phyloP scores from a whole-genome alignment of 768 basidiomycete genomes.

The Leucosporidium scottii region DNA sequence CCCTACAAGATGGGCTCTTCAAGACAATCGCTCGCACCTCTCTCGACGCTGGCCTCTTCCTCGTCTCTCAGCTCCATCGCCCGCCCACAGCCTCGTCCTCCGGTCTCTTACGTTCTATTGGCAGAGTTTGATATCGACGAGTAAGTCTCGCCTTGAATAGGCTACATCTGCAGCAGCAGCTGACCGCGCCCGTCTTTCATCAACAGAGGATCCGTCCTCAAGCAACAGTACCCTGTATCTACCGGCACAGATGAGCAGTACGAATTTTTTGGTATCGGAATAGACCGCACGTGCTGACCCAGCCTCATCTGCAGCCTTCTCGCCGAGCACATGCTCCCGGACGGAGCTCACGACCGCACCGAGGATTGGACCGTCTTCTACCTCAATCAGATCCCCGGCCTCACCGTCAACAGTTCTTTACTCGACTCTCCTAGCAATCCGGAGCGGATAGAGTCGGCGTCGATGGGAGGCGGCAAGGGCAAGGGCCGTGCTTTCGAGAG shows the following conservation, averaged over 20 bases:
- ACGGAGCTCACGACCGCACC: conserved; percentile 87
- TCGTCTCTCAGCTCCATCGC: not conserved
- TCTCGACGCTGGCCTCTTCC: not conserved
- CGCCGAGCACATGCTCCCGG: conserved; percentile 96
- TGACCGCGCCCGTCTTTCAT: too few relatives aligned
- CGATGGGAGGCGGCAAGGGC: conserved; percentile 6
- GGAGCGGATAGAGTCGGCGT: conserved; percentile 17
- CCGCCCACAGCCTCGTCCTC: not conserved
- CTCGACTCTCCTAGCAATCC: conserved; percentile 46
- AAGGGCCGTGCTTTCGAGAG: conserved; percentile 45
- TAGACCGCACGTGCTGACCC: not conserved
- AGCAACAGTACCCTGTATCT: conserved; percentile 92
- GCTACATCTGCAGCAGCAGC: too few relatives aligned
- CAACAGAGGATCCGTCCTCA: conserved; percentile 66
- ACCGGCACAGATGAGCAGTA: conserved; percentile 92
- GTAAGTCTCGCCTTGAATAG: not conserved
- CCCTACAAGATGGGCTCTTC: not conserved
- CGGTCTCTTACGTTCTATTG: conserved; percentile 63
- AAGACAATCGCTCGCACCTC: not conserved
- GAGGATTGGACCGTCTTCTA: conserved; percentile 99
- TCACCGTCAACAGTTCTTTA: conserved; percentile 68
- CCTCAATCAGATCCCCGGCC: conserved; percentile 85
- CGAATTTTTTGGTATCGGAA: conserved; percentile 33
- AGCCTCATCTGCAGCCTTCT: conserved; percentile 56
- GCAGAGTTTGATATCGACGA: conserved; percentile 99